These are phyloP conservation scores for Curvularia lunata DNA, from an alignment of 2,329 filamentous ascomycete genomes.

Conservation along the genomic window DNA sequence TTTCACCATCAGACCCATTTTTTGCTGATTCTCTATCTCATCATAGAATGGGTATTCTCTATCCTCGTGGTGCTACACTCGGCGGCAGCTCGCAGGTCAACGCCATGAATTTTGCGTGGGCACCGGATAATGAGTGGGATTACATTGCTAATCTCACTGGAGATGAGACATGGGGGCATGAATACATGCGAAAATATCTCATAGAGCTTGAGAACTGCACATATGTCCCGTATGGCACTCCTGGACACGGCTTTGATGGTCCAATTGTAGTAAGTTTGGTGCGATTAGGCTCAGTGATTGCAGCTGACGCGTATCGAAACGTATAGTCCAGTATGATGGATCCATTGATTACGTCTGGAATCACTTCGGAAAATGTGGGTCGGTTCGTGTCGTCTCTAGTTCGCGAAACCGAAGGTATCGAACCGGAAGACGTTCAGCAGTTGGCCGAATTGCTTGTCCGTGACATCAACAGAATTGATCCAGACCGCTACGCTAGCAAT, in stretches of 20 bases:
- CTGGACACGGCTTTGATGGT: constrained; percentile 63
- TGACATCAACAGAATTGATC: constrained; percentile 1
- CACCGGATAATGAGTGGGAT: constrained; percentile 64
- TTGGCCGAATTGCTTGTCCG: background rate
- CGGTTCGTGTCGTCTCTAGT: background rate
- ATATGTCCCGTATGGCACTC: constrained; percentile 53
- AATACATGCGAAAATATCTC: constrained; percentile 63
- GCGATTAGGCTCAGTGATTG: too few species aligned
- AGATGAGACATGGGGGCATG: constrained; percentile 60
- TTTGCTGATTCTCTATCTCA: background rate
- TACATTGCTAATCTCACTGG: constrained; percentile 64
- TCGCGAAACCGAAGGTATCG: constrained; percentile 1
- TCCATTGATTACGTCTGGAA: background rate
- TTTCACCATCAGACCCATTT: background rate
- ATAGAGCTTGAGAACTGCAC: constrained; percentile 59
- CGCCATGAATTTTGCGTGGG: constrained; percentile 44
- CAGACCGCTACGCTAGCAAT: background rate
- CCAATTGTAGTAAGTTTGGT: constrained; percentile 52
- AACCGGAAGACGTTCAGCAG: background rate
- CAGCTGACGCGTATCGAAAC: constrained; percentile 9
- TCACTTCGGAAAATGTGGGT: background rate
- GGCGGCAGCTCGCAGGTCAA: constrained; percentile 2
- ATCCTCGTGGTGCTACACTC: background rate
- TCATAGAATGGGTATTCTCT: background rate
- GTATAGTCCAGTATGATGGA: background rate